Conservation (phyloP, 2,329 filamentous ascomycete genomes). For the Pestalotiopsis sp. region DNA sequence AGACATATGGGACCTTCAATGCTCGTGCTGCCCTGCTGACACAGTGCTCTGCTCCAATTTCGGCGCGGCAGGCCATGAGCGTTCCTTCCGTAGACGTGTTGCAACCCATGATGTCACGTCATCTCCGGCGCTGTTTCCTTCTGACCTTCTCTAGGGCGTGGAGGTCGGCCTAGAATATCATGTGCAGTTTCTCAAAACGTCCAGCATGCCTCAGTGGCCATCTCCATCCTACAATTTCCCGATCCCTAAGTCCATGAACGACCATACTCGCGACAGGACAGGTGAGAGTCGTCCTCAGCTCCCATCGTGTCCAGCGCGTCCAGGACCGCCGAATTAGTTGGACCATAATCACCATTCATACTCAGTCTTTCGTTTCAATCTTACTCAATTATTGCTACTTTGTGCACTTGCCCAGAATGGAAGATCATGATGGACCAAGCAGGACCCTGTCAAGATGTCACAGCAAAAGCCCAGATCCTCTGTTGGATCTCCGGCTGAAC, state of each 20-base stretch:
- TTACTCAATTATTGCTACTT: background rate
- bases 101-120: background rate
- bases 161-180: background rate
- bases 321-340: background rate
- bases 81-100: background rate
- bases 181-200: background rate
- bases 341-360: background rate
- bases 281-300: background rate
- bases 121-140: background rate
- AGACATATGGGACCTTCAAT: too few species aligned
- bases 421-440: background rate
- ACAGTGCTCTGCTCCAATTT: too few species aligned
- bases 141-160: background rate
- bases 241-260: background rate
- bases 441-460: background rate
- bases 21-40: too few species aligned
- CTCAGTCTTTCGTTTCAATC: background rate
- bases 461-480: background rate
- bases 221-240: background rate
- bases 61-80: too few species aligned
- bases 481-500: background rate
- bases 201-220: background rate
- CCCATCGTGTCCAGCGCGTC: background rate
- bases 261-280: background rate
- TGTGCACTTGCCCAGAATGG: background rate